phyloP scores from a whole-genome alignment of 2,329 filamentous ascomycete genomes.

The Aspergillus sp. region DNA sequence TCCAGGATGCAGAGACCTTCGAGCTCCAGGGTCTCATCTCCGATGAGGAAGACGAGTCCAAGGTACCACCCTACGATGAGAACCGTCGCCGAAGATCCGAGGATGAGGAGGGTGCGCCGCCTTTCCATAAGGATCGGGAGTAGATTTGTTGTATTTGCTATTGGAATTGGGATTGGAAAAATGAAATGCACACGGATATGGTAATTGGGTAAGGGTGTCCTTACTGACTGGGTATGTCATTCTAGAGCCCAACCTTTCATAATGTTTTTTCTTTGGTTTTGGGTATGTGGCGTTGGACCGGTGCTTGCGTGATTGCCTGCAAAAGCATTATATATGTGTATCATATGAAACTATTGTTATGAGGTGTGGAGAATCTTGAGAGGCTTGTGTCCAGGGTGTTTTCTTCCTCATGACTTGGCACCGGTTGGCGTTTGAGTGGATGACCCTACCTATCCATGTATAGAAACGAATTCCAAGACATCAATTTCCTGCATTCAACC shows the following conservation, averaged over 20 bases:
- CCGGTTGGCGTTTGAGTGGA: not conserved
- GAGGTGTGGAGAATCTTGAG: too few relatives aligned
- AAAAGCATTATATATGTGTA: not conserved
- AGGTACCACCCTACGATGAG: constrained; percentile 1
- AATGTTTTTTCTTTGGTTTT: not conserved
- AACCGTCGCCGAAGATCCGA: constrained; percentile 24
- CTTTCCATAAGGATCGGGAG: constrained; percentile 19
- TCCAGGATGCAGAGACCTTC: constrained; percentile 86
- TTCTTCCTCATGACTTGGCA: not conserved
- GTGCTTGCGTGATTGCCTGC: not conserved
- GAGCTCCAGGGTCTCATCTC: constrained; percentile 88
- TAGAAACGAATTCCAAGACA: not conserved
- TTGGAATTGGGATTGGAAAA: not conserved
- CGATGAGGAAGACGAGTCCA: constrained; percentile 71
- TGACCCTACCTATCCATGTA: not conserved
- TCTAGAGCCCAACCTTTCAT: not conserved
- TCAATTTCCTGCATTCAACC: not conserved
- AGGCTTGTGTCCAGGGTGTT: not conserved
- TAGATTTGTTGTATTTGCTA: not conserved
- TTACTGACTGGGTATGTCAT: not conserved
- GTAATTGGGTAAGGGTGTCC: not conserved
- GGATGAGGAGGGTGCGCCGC: constrained; percentile 30
- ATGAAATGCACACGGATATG: not conserved
- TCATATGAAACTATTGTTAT: not conserved
- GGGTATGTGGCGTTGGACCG: not conserved